phyloP scores from a whole-genome alignment of 805 yeast species.

The Wickerhamiella lipophila region DNA sequence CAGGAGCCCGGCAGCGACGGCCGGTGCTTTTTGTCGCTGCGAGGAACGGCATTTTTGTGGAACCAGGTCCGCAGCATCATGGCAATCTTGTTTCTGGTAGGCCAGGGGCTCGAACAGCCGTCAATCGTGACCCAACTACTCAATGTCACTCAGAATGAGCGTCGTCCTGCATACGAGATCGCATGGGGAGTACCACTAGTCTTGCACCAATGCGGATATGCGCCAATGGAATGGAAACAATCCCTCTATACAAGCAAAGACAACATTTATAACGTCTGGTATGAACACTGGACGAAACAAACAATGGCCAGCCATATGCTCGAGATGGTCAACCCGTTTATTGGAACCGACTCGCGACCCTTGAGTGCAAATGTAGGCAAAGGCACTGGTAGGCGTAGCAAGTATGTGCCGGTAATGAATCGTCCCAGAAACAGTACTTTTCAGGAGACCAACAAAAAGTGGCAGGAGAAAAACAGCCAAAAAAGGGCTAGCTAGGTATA shows the following conservation, averaged over 20 bases:
- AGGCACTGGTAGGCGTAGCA: slow-evolving; percentile 53
- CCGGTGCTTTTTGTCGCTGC: slow-evolving; percentile 59
- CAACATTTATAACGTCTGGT: slow-evolving; percentile 33
- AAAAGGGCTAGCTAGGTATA: background rate
- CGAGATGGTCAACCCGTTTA: slow-evolving; percentile 23
- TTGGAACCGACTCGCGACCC: slow-evolving; percentile 9
- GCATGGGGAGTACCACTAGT: slow-evolving; percentile 83
- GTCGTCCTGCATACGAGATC: slow-evolving; percentile 73
- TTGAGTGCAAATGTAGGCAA: slow-evolving; percentile 46
- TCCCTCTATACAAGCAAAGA: slow-evolving; percentile 19
- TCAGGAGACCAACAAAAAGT: slow-evolving; percentile 57
- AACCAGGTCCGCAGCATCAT: slow-evolving; percentile 96
- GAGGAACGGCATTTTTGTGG: slow-evolving; percentile 90
- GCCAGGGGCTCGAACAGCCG: slow-evolving; percentile 60
- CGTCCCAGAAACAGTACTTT: slow-evolving; percentile 51
- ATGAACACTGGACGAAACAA: slow-evolving; percentile 46
- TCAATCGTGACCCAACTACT: slow-evolving; percentile 45
- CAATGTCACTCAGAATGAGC: slow-evolving; percentile 43
- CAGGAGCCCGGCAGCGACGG: slow-evolving; percentile 13
- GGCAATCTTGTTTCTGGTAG: slow-evolving; percentile 67
- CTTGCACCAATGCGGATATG: slow-evolving; percentile 70
- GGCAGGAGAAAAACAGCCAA: slow-evolving; percentile 21
- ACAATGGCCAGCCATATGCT: slow-evolving; percentile 41
- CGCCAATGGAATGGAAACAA: slow-evolving; percentile 51
- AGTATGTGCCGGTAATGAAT: slow-evolving; percentile 44